Evolutionary conservation across 2,329 filamentous ascomycete genomes (phyloP), one percentile per base, ranked within the genome.

Genomic region (Drechslerella stenobrocha): DNA sequence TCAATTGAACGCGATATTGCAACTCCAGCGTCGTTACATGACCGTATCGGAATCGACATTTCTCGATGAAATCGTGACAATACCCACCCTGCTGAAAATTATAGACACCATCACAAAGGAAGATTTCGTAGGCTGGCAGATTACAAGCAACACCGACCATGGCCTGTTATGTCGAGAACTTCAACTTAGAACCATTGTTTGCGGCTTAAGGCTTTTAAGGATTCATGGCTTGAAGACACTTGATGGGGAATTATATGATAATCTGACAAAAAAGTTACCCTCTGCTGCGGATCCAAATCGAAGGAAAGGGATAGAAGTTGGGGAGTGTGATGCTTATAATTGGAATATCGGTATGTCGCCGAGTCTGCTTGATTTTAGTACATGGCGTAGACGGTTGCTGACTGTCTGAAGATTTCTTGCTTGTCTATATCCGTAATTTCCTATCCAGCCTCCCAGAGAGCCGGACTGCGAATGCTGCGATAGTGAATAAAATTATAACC

Each of bases 101-200:
- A 63, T 69, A n/a, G 64, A 69, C 46, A 69, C 64, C 0, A 69
- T 69, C 40, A 69, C 57, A 24, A 69, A 63, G 8, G 52, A 57
- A 5, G 64, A 69, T n/a, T 69, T 69, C 42, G 64, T 69, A 9
- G 64, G 64, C 23, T 69, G 64, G 64, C 64, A 58, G 30, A 63
- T 61, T 18, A 45, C 64, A 15, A 63, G 64, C 40, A 58, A 69
- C 40, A 63, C 58, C 13, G 64, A 69, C 46, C 56, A 63, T 51
- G 58, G 56, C 13, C 32, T 63, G 34, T 26, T 69, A 15, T 69
- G 64, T 28, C 64, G 58, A 20, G 64, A 69, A 22, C 64, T 69
- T 18, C 64, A 69, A 26, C 26, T 69, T 9, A 57, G 64, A 46
- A 63, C 64, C 6, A 48, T 69, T 23, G 48, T 61, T 28, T 61